These are phyloP conservation scores for Nakazawaea pomicola DNA, from an alignment of 805 yeast genomes.

Conservation along the genomic window DNA sequence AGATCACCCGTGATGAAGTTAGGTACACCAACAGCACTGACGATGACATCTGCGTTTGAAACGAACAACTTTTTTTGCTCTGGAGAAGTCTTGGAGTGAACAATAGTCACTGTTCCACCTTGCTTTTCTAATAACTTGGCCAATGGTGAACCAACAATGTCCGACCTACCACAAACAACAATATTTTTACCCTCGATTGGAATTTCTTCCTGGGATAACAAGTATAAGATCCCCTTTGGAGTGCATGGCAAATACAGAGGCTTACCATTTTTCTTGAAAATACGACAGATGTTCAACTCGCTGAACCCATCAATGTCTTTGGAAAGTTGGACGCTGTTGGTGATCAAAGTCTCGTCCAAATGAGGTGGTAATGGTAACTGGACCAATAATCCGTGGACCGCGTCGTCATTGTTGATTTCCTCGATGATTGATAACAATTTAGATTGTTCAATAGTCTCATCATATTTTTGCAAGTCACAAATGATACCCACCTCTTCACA, in stretches of 20 bases:
- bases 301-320: slow-evolving; percentile 87
- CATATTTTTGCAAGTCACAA: slow-evolving; percentile 56
- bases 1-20: slow-evolving; percentile 70
- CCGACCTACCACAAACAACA: slow-evolving; percentile 83
- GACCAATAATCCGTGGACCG: slow-evolving; percentile 68
- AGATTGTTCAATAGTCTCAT: slow-evolving; percentile 50
- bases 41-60: slow-evolving; percentile 65
- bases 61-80: slow-evolving; percentile 42
- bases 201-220: slow-evolving; percentile 54
- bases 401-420: slow-evolving; percentile 49
- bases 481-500: slow-evolving; percentile 64
- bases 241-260: slow-evolving; percentile 79
- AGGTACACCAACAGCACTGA: slow-evolving; percentile 74
- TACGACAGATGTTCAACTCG: slow-evolving; percentile 71
- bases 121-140: slow-evolving; percentile 64
- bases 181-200: slow-evolving; percentile 61
- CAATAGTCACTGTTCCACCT: slow-evolving; percentile 71
- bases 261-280: slow-evolving; percentile 65
- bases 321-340: slow-evolving; percentile 57
- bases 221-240: slow-evolving; percentile 72
- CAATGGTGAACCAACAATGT: slow-evolving; percentile 81
- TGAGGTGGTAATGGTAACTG: slow-evolving; percentile 76
- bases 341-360: slow-evolving; percentile 60
- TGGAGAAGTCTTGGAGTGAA: slow-evolving; percentile 63
- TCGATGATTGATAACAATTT: slow-evolving; percentile 50